Percentiles rank a stretch among this genome's conserved stretches.
phyloP scores from a whole-genome alignment of 257 asterid genomes.

The Plectranthus barbatus region DNA sequence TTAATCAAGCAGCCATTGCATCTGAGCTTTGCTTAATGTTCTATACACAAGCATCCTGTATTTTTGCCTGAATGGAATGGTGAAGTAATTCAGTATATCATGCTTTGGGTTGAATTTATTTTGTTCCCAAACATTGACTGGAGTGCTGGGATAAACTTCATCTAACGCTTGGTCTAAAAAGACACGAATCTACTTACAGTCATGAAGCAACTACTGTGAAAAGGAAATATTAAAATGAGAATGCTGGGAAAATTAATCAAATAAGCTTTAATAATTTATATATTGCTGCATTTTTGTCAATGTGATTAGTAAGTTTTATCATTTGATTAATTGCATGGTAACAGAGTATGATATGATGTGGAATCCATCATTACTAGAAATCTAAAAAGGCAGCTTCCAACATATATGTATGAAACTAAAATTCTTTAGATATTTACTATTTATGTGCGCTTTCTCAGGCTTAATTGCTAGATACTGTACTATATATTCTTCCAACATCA shows the following conservation, averaged over 20 bases:
- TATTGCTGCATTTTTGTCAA: not conserved
- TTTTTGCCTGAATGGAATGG: not conserved
- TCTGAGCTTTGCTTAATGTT: not conserved
- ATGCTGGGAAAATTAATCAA: too few relatives aligned
- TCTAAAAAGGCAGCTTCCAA: not conserved
- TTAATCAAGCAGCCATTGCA: too few relatives aligned
- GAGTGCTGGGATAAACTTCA: not conserved
- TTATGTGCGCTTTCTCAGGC: not conserved
- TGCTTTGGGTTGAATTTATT: not conserved
- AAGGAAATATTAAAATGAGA: not conserved
- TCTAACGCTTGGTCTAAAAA: not conserved
- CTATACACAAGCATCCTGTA: not conserved
- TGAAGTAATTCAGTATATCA: not conserved
- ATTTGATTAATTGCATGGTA: not conserved
- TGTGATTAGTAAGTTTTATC: not conserved
- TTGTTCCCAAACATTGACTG: not conserved
- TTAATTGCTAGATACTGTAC: not conserved
- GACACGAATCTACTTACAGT: not conserved
- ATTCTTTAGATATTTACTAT: not conserved
- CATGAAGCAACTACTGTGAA: not conserved
- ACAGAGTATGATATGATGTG: not conserved
- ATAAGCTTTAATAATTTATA: too few relatives aligned
- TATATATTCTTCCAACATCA: not conserved
- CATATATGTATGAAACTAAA: not conserved
- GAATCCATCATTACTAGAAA: not conserved